Percentiles rank a stretch among this genome's conserved stretches.
These are phyloP conservation scores for Clavispora santaluciae DNA, from an alignment of 805 yeast species.

Conservation along the genomic window DNA sequence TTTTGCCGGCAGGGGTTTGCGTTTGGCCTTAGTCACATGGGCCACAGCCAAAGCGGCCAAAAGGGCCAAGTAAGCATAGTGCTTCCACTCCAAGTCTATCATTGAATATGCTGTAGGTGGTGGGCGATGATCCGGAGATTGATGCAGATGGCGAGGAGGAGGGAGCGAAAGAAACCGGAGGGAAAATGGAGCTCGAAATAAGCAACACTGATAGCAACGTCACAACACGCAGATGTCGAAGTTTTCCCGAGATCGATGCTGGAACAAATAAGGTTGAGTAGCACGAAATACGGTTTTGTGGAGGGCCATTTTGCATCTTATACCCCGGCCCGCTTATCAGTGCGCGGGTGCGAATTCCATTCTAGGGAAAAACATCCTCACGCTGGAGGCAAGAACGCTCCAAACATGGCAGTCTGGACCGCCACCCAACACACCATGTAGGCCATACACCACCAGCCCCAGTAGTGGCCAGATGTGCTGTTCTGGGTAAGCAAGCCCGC, in stretches of 20 bases:
- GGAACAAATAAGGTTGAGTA: too few species aligned
- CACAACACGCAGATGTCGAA: background rate
- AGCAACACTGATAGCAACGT: background rate
- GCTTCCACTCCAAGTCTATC: conserved; percentile 4
- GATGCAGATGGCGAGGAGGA: too few species aligned
- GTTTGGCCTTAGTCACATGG: conserved; percentile 3
- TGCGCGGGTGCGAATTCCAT: conserved; percentile 6
- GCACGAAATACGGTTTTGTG: too few species aligned
- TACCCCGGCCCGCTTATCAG: background rate
- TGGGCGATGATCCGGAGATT: too few species aligned
- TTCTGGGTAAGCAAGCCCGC: conserved; percentile 43
- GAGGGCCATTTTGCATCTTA: conserved; percentile 1
- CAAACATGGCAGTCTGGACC: conserved; percentile 68
- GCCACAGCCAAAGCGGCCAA: conserved; percentile 8
- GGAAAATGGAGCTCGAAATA: too few species aligned
- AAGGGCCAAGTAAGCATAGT: conserved; percentile 11
- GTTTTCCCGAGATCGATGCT: too few species aligned
- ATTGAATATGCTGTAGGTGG: background rate
- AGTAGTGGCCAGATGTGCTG: conserved; percentile 4
- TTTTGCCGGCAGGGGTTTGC: background rate
- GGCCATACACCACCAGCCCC: conserved; percentile 20
- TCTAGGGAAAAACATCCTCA: conserved; percentile 25
- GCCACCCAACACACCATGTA: conserved; percentile 58
- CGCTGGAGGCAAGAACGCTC: conserved; percentile 93
- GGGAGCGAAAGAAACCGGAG: too few species aligned